Conservation (phyloP, 257 asterid species). For the Solanum ossicruentum region DNA sequence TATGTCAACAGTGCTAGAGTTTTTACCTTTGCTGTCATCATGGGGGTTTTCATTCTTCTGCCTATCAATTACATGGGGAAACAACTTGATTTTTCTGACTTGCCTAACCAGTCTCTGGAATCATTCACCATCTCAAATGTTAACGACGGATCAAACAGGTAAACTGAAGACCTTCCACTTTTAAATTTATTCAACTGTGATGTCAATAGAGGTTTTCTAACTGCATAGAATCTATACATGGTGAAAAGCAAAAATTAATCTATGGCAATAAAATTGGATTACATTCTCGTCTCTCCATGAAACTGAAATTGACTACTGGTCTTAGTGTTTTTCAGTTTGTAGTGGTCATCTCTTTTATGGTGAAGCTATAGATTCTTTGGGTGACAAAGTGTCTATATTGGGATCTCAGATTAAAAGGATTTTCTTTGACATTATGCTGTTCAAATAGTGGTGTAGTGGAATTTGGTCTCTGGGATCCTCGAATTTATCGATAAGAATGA, state of each 20-base stretch:
- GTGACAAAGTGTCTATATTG: neutral
- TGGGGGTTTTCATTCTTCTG: constrained; percentile 75
- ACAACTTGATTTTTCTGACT: constrained; percentile 67
- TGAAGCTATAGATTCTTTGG: neutral
- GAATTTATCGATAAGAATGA: neutral
- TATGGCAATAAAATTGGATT: neutral
- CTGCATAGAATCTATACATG: neutral
- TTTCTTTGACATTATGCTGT: neutral
- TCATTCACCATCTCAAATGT: constrained; percentile 89
- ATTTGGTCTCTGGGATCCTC: neutral
- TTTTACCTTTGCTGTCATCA: constrained; percentile 56
- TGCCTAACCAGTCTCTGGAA: constrained; percentile 75
- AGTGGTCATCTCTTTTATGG: neutral
- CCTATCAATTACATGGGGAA: constrained; percentile 93
- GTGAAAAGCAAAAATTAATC: neutral
- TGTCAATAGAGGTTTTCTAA: neutral
- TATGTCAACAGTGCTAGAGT: constrained; percentile 53
- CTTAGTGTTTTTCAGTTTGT: neutral
- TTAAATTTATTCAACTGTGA: neutral
- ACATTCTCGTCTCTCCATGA: neutral
- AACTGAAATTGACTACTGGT: neutral
- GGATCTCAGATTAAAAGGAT: neutral
- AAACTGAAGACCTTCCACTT: neutral
- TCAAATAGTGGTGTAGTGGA: neutral
- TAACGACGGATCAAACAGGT: constrained; percentile 90